phyloP scores from a whole-genome alignment of 129 eudicot genomes.

The Heracleum sosnowskyi region DNA sequence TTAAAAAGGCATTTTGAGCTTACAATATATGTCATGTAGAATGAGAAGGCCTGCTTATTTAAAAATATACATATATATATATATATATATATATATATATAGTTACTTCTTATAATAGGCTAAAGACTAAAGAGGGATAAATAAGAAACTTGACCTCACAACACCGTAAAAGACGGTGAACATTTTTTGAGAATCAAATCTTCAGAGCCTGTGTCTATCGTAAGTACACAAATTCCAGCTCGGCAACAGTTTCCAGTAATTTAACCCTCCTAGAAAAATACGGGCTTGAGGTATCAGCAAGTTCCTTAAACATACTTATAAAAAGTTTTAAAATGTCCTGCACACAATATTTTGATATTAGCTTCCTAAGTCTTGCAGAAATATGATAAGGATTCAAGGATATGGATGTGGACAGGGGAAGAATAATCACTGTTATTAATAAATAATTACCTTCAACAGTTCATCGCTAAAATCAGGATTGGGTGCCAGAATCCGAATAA shows the following conservation, averaged over 20 bases:
- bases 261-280: conserved; percentile 59
- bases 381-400: not conserved
- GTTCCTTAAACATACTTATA: conserved; percentile 66
- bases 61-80: too few relatives aligned
- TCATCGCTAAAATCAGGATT: too few relatives aligned
- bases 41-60: not conserved
- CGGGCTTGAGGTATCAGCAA: conserved; percentile 50
- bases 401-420: too few relatives aligned
- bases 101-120: not conserved
- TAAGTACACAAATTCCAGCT: conserved; percentile 54
- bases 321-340: conserved; percentile 79
- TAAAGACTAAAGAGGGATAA: not conserved
- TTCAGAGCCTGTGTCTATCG: conserved; percentile 74
- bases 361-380: not conserved
- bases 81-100: not conserved
- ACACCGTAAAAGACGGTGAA: conserved; percentile 62
- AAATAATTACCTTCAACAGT: too few relatives aligned
- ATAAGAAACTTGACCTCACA: conserved; percentile 39
- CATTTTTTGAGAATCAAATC: conserved; percentile 69
- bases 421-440: too few relatives aligned
- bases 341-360: conserved; percentile 18
- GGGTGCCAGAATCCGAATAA: too few relatives aligned
- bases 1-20: not conserved
- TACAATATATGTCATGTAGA: not conserved
- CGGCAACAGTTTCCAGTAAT: conserved; percentile 73